Evolutionary conservation across 768 basidiomycete genomes (phyloP).

Genomic region (Kockovaella imperatae): DNA sequence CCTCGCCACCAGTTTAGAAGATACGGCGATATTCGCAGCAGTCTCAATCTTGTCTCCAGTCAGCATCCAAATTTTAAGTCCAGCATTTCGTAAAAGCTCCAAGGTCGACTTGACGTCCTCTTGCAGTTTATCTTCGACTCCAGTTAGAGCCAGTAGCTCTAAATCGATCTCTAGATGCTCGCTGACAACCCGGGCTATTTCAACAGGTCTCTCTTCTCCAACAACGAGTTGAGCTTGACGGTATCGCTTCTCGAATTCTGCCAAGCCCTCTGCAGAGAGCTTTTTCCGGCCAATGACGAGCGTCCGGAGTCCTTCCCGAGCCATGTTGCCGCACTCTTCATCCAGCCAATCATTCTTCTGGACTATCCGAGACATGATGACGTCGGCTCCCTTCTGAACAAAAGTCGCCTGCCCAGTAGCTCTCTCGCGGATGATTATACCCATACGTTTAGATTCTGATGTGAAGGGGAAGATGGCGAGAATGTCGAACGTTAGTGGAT

Average conservation of each 20-base stretch:
- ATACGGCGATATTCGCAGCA: constrained; percentile 94
- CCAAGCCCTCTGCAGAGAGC: constrained; percentile 61
- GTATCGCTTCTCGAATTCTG: constrained; percentile 62
- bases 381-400: constrained; percentile 94
- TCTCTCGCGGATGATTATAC: constrained; percentile 80
- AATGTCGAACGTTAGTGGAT: constrained; percentile 65
- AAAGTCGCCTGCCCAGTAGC: constrained; percentile 73
- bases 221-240: constrained; percentile 70
- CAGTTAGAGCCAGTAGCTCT: constrained; percentile 85
- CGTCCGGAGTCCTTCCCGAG: constrained; percentile 86
- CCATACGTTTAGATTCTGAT: constrained; percentile 98
- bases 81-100: constrained; percentile 86
- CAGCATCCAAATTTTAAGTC: constrained; percentile 99
- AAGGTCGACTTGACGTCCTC: constrained; percentile 92
- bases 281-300: constrained; percentile 82
- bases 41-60: constrained; percentile 99
- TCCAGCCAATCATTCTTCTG: constrained; percentile 98
- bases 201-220: constrained; percentile 68
- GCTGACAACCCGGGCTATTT: constrained; percentile 64
- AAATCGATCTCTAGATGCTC: constrained; percentile 78
- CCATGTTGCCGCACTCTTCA: constrained; percentile 98
- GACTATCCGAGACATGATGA: constrained; percentile 93
- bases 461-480: constrained; percentile 97
- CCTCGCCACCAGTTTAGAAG: constrained; percentile 87
- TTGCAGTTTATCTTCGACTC: constrained; percentile 98